Conservation (phyloP, 139 green algal species). For the Tetratostichococcus sp. region DNA sequence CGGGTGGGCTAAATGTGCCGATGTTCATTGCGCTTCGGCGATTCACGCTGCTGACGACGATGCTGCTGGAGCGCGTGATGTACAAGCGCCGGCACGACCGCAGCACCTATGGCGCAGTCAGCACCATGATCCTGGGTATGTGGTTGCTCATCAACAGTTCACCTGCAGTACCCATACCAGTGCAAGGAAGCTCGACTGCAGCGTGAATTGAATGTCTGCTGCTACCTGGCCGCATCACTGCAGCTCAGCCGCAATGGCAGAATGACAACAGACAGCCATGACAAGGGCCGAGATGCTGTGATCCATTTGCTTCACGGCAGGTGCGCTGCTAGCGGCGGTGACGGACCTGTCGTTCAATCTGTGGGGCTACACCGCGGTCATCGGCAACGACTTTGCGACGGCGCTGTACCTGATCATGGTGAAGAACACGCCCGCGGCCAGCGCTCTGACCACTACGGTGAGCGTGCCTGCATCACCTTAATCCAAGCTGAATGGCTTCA, state of each 20-base stretch:
- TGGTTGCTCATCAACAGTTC: too few relatives aligned
- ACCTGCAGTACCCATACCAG: too few relatives aligned
- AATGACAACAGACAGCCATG: too few relatives aligned
- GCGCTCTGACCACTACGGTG: constrained; percentile 18
- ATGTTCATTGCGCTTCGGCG: constrained; percentile 76
- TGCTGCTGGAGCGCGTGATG: constrained; percentile 53
- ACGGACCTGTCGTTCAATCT: constrained; percentile 65
- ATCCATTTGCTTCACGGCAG: constrained; percentile 13
- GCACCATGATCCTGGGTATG: constrained; percentile 51
- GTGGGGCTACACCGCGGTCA: constrained; percentile 53
- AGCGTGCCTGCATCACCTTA: too few relatives aligned
- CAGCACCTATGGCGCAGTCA: constrained; percentile 42
- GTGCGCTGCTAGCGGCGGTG: constrained; percentile 53
- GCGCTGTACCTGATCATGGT: constrained; percentile 67
- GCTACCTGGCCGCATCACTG: too few relatives aligned
- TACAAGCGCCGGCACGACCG: constrained; percentile 54
- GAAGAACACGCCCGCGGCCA: constrained; percentile 52
- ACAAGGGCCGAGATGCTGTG: too few relatives aligned
- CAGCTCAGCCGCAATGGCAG: too few relatives aligned
- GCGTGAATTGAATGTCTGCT: not conserved
- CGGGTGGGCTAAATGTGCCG: constrained; percentile 60
- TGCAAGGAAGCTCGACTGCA: too few relatives aligned
- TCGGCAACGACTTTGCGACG: constrained; percentile 64
- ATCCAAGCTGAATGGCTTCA: too few relatives aligned
- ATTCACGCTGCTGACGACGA: constrained; percentile 68